phyloP scores from a whole-genome alignment of 805 yeast genomes.

The Schizosaccharomyces japonicus region DNA sequence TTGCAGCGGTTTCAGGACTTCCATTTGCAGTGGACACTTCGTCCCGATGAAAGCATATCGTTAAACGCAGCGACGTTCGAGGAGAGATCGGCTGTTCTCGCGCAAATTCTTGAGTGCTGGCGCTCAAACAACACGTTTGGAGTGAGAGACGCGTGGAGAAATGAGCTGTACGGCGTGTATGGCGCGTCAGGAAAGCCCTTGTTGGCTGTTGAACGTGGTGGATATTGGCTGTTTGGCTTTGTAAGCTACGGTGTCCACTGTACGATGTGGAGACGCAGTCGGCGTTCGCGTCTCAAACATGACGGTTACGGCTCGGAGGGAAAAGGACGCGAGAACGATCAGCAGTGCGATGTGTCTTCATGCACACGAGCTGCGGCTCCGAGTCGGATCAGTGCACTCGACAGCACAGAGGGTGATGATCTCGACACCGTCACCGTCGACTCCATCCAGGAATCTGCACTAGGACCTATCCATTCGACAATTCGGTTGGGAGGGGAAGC shows the following conservation, averaged over 20 bases:
- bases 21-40: background rate
- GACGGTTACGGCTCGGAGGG: background rate
- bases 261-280: no score
- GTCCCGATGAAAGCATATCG: background rate
- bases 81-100: background rate
- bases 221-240: slow-evolving; percentile 61
- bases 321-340: background rate
- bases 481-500: no score
- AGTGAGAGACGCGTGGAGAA: slow-evolving; percentile 39
- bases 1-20: background rate
- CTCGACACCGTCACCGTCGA: no score
- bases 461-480: no score
- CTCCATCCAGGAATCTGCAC: no score
- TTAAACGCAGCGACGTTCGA: background rate
- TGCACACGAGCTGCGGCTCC: no score
- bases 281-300: no score
- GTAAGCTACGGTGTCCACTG: slow-evolving; percentile 70
- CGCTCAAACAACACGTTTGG: slow-evolving; percentile 10
- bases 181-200: slow-evolving; percentile 33
- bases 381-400: background rate
- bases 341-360: no score
- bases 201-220: slow-evolving; percentile 52
- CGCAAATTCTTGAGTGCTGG: slow-evolving; percentile 10
- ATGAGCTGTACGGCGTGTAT: slow-evolving; percentile 58
- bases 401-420: no score